phyloP scores from a whole-genome alignment of 2,329 filamentous ascomycete genomes.

The Penicillium occitanis region DNA sequence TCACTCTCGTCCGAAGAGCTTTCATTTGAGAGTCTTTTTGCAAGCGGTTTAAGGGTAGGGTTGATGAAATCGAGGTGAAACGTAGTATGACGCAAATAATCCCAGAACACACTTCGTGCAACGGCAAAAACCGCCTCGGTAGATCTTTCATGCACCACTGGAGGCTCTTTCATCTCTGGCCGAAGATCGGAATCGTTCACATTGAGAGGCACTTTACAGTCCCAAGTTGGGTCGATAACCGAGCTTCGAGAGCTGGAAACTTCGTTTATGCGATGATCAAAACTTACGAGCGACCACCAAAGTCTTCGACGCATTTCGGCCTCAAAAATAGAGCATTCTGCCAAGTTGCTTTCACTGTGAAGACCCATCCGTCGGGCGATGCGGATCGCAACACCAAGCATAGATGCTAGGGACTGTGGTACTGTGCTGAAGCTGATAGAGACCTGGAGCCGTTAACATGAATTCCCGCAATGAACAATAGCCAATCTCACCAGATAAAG shows the following conservation, averaged over 20 bases:
- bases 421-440: slow-evolving; percentile 60
- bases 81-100: slow-evolving; percentile 40
- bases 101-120: slow-evolving; percentile 44
- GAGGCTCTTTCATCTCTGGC: slow-evolving; percentile 19
- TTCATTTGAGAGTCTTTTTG: slow-evolving; percentile 25
- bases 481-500: slow-evolving; percentile 53
- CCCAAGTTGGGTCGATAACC: slow-evolving; percentile 45
- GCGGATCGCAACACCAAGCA: slow-evolving; percentile 66
- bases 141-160: slow-evolving; percentile 24
- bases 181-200: slow-evolving; percentile 22
- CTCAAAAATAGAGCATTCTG: slow-evolving; percentile 53
- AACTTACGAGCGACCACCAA: slow-evolving; percentile 70
- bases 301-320: slow-evolving; percentile 69
- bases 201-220: slow-evolving; percentile 45
- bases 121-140: slow-evolving; percentile 49
- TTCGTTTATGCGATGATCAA: slow-evolving; percentile 68
- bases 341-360: slow-evolving; percentile 60
- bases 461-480: neutral
- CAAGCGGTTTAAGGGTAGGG: slow-evolving; percentile 35
- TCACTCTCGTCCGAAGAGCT: slow-evolving; percentile 26
- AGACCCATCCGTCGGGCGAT: slow-evolving; percentile 68
- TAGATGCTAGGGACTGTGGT: slow-evolving; percentile 58
- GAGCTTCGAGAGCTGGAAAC: slow-evolving; percentile 55
- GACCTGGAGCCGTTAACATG: slow-evolving; percentile 44
- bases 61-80: slow-evolving; percentile 51